Percentiles rank a stretch among this genome's conserved stretches.
Evolutionary conservation across 2,329 filamentous ascomycete species (phyloP).

Genomic region (Didymella sp.): DNA sequence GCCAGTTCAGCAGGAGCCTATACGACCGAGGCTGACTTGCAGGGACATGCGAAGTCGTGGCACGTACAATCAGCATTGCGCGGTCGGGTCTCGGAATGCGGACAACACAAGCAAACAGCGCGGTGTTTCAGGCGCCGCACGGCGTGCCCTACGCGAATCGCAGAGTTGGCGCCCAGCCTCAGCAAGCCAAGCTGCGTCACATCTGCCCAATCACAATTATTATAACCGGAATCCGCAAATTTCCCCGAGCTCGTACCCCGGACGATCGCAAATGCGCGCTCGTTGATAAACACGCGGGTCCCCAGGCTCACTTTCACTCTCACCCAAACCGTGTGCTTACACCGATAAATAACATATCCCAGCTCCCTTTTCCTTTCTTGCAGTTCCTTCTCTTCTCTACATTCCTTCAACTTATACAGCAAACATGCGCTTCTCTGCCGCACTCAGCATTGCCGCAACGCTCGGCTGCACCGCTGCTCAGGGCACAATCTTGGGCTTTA

Average conservation of each 20-base stretch:
- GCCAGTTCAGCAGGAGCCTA: neutral
- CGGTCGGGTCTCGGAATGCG: conserved; percentile 10
- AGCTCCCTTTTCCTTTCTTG: neutral
- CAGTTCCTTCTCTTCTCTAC: conserved; percentile 5
- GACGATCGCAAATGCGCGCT: conserved; percentile 1
- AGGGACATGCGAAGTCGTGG: conserved; percentile 1
- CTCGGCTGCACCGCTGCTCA: conserved; percentile 32
- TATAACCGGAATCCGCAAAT: conserved; percentile 4
- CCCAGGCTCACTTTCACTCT: conserved; percentile 7
- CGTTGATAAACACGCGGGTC: conserved; percentile 18
- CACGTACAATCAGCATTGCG: neutral
- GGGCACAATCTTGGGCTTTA: conserved; percentile 42
- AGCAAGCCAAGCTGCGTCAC: conserved; percentile 9
- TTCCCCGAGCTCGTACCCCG: conserved; percentile 10
- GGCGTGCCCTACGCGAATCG: conserved; percentile 8
- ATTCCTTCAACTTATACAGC: conserved; percentile 10
- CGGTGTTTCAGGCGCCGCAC: conserved; percentile 8
- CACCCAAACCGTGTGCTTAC: neutral
- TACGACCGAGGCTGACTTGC: neutral
- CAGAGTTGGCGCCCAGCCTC: conserved; percentile 12
- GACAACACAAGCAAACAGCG: neutral
- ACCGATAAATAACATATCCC: neutral
- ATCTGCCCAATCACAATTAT: conserved; percentile 7
- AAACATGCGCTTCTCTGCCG: conserved; percentile 32
- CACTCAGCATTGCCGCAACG: conserved; percentile 33